These are phyloP conservation scores for Suillus cothurnatus DNA, from an alignment of 768 basidiomycete species.

Conservation along the genomic window DNA sequence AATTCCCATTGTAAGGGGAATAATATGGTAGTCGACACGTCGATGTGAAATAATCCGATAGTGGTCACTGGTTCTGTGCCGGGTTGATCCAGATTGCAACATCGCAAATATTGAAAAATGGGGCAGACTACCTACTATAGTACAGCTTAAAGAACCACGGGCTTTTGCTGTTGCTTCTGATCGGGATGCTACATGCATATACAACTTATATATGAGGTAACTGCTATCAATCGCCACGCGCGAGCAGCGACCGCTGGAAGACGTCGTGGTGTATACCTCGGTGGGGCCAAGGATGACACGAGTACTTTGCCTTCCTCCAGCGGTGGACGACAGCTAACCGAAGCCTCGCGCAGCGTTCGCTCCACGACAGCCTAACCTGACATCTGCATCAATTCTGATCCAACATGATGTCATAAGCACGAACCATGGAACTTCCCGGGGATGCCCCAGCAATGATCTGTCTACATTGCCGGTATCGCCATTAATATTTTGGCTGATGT, in stretches of 20 bases:
- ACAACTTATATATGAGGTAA: background rate
- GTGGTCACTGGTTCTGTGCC: background rate
- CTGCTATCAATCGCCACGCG: background rate
- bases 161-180: background rate
- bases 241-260: background rate
- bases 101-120: background rate
- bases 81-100: background rate
- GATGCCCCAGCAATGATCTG: background rate
- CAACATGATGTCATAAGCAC: background rate
- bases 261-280: slow-evolving; percentile 5
- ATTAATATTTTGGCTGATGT: slow-evolving; percentile 6
- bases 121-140: background rate
- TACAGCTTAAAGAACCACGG: background rate
- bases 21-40: background rate
- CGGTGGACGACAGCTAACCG: background rate
- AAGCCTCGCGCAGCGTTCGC: background rate
- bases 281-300: background rate
- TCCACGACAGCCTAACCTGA: background rate
- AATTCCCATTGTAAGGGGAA: background rate
- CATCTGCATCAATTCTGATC: background rate
- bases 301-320: slow-evolving; percentile 5
- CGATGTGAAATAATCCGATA: background rate
- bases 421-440: slow-evolving; percentile 3
- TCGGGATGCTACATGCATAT: background rate
- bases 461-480: background rate